Base-by-base conservation (phyloP, 2,329 filamentous ascomycete species). In the Colletotrichum noveboracense region DNA sequence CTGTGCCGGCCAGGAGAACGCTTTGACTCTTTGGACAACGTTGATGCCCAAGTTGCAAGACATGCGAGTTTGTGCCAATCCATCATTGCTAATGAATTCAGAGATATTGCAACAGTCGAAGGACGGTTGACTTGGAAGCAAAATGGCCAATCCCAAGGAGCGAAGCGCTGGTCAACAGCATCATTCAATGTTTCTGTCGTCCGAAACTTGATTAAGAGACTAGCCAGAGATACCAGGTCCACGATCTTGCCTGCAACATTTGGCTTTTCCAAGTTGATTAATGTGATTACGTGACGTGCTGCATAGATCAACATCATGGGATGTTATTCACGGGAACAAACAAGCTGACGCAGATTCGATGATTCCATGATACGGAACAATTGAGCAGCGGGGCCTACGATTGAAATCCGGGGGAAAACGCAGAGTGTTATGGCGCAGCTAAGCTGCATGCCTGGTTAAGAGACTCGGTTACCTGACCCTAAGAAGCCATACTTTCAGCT, bases 281-380 rank as follows among this genome's bases (percentile, higher is more conserved):
- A 52, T 21, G n/a, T 52, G 10, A 13, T 52, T 2, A 52, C 3
- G 0, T 21, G 43, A 21, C n/a, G 43, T n/a, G 18, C 43, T 52
- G 43, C 43, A 3, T 21, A 0, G 0, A 21, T 13, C 2, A 18
- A 12, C n/a, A 9, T 4, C 18, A 21, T 48, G 5, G 10, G 9
- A 6, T 7, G 43, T 6, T 18, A n/a, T 21, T 8, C 9, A 12
- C 18, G 6, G 43, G 38, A n/a, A 43, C 5, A 43, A 43, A 43
- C 9, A 10, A n/a, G 16, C 7, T n/a, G 9, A 38, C 8, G 43
- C n/a, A 18, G 43, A 21, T 13, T 52, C n/a, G 21, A 13, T 21
- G n/a, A 12, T 7, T n/a, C 10, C 5, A 21, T 1, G 6, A n/a
- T 21, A 12, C 1, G 43, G 43, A 48, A 48, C n/a, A 48, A 3